Conservation (phyloP, 257 asterid genomes). For the Prunella vulgaris region DNA sequence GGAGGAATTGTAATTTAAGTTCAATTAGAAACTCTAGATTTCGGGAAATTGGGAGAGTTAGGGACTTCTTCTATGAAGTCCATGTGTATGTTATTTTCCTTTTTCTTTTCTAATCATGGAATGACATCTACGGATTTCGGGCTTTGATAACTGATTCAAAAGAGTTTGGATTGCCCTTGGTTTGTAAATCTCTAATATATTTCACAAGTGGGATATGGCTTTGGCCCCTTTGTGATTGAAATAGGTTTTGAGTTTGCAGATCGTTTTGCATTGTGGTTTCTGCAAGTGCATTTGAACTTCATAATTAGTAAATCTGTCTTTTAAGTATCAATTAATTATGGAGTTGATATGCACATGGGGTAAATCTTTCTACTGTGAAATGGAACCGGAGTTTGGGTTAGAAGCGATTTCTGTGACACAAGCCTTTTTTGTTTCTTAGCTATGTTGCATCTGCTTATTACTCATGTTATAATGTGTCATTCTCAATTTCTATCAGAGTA, state of each 20-base stretch:
- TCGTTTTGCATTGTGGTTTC: neutral
- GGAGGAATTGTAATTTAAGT: constrained; percentile 5
- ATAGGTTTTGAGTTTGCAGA: neutral
- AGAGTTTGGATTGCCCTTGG: neutral
- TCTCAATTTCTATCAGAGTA: neutral
- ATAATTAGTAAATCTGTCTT: neutral
- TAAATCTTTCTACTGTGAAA: neutral
- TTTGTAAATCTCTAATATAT: constrained; percentile 1
- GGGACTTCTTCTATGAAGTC: neutral
- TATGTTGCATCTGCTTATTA: neutral
- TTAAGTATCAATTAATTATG: neutral
- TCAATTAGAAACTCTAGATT: constrained; percentile 3
- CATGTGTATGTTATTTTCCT: neutral
- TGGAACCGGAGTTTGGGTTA: neutral
- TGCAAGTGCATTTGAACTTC: neutral
- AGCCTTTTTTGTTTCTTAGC: neutral
- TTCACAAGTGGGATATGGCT: neutral
- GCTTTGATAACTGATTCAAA: neutral
- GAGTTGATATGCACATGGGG: neutral
- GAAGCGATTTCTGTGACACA: neutral
- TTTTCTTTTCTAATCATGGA: neutral
- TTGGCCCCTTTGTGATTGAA: neutral
- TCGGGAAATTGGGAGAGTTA: neutral
- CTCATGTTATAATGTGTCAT: neutral
- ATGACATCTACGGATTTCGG: constrained; percentile 8